Conservation (phyloP, 2,329 filamentous ascomycete genomes). For the Ophiostoma piceae region DNA sequence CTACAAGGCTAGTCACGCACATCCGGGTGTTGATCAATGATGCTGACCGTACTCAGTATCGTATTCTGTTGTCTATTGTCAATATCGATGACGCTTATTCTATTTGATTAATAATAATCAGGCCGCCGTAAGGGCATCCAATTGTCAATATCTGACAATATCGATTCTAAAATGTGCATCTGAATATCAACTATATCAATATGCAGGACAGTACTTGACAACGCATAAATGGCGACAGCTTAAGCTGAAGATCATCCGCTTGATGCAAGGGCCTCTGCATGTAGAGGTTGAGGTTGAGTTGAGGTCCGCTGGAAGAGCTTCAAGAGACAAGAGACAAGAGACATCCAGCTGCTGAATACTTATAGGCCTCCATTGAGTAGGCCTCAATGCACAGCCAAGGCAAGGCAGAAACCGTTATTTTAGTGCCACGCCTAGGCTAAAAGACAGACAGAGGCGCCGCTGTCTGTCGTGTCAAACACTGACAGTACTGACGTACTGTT, state of each 20-base stretch:
- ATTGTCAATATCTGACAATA: too few relatives aligned
- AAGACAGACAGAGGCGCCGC: not conserved
- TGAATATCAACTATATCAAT: not conserved
- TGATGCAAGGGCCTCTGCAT: conserved; percentile 1
- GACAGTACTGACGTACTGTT: not conserved
- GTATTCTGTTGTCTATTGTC: too few relatives aligned
- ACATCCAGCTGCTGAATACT: not conserved
- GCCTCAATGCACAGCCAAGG: conserved; percentile 2
- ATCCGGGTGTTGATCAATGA: not conserved
- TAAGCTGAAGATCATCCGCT: not conserved
- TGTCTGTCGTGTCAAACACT: not conserved
- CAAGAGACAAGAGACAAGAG: too few relatives aligned
- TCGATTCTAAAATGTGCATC: too few relatives aligned
- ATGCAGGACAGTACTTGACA: not conserved
- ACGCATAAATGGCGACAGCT: not conserved
- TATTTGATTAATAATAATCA: not conserved
- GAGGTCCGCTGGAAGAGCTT: too few relatives aligned
- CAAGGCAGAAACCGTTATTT: conserved; percentile 1
- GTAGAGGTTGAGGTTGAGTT: not conserved
- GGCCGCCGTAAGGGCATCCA: not conserved
- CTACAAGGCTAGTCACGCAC: conserved; percentile 2
- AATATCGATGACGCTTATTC: not conserved
- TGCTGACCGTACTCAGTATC: not conserved
- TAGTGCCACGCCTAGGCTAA: not conserved
- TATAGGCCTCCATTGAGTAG: not conserved